phyloP scores from a whole-genome alignment of 208 protist genomes.

The Kentomonas sorsogonicus region DNA sequence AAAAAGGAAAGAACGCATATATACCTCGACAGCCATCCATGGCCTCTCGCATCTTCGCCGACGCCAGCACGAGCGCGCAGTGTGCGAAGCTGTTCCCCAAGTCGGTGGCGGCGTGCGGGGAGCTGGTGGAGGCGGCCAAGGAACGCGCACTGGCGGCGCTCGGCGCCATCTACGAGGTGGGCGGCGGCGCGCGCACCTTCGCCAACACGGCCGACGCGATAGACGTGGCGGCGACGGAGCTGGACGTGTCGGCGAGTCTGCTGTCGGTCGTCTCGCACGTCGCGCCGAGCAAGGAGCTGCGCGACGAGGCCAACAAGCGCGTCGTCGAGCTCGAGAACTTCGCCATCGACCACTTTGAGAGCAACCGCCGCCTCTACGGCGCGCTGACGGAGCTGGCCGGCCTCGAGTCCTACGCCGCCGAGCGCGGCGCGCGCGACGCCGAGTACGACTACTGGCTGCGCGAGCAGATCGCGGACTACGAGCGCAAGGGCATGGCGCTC shows the following conservation, averaged over 20 bases:
- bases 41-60: constrained; percentile 55
- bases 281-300: constrained; percentile 42
- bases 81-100: constrained; percentile 69
- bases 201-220: constrained; percentile 41
- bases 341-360: constrained; percentile 61
- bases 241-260: constrained; percentile 52
- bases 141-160: constrained; percentile 37
- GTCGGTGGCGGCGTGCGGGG: constrained; percentile 36
- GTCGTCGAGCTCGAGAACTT: constrained; percentile 64
- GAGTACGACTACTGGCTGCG: constrained; percentile 74
- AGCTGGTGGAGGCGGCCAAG: constrained; percentile 42
- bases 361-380: constrained; percentile 58
- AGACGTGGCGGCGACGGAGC: constrained; percentile 51
- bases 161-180: constrained; percentile 31
- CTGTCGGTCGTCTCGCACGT: constrained; percentile 58
- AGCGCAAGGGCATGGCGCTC: constrained; percentile 66
- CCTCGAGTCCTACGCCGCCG: constrained; percentile 22
- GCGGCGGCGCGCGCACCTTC: constrained; percentile 32
- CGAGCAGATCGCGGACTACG: constrained; percentile 55
- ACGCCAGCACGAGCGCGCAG: constrained; percentile 30
- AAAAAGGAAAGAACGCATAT: too few species aligned
- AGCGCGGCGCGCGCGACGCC: constrained; percentile 20
- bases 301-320: constrained; percentile 55
- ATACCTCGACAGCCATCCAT: too few species aligned
- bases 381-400: constrained; percentile 40